phyloP scores from a whole-genome alignment of 805 yeast genomes.

The Jamesozyma jinghongensis region DNA sequence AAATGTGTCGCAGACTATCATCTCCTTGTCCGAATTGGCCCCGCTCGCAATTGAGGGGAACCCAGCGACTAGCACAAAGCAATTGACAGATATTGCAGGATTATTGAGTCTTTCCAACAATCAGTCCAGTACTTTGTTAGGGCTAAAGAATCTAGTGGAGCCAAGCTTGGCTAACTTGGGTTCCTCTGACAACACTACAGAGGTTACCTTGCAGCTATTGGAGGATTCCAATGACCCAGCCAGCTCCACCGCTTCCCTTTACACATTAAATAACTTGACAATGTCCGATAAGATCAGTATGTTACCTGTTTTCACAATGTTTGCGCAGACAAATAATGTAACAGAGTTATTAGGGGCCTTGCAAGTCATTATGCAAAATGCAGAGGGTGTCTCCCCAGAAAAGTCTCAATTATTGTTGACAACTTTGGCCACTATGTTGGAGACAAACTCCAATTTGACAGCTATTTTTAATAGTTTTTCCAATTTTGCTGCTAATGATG shows the following conservation, averaged over 20 bases:
- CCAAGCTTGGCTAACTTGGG: conserved; percentile 4
- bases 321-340: conserved; percentile 15
- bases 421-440: conserved; percentile 9
- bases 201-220: conserved; percentile 15
- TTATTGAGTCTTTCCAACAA: conserved; percentile 8
- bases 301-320: conserved; percentile 21
- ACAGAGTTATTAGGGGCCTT: conserved; percentile 17
- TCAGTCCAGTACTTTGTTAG: conserved; percentile 9
- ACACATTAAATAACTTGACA: conserved; percentile 19
- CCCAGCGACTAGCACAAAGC: conserved; percentile 12
- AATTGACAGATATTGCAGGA: conserved; percentile 11
- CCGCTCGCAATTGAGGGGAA: conserved; percentile 21
- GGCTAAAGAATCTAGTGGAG: conserved; percentile 14
- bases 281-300: conserved; percentile 15
- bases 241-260: conserved; percentile 18
- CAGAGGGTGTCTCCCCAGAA: conserved; percentile 9
- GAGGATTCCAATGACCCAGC: conserved; percentile 17
- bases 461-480: conserved; percentile 11
- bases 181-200: conserved; percentile 7
- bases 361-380: conserved; percentile 11
- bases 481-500: conserved; percentile 9
- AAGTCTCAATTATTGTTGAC: conserved; percentile 12
- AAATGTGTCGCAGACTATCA: conserved; percentile 18
- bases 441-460: conserved; percentile 3
- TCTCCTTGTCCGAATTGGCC: conserved; percentile 19